Conservation (phyloP, 768 basidiomycete species). For the Xanthoconium purpureum region DNA sequence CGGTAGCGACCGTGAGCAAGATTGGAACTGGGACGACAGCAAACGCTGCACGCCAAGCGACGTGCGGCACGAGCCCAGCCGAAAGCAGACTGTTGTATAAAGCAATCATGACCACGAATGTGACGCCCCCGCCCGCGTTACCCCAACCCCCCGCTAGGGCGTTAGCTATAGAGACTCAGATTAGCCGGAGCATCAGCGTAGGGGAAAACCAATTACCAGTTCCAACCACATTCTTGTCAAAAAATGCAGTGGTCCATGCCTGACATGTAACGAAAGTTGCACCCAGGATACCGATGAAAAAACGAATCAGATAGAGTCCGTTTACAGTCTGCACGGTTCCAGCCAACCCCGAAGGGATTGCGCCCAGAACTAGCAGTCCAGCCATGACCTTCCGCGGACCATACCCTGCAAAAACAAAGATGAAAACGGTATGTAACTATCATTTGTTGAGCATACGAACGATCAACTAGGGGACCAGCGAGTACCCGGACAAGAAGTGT, state of each 20-base stretch:
- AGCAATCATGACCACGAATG: constrained; percentile 3
- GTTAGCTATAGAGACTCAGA: background rate
- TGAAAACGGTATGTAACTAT: background rate
- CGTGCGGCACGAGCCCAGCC: constrained; percentile 36
- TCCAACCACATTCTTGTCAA: constrained; percentile 48
- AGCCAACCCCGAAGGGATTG: constrained; percentile 6
- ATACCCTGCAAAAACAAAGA: background rate
- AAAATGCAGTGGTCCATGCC: constrained; percentile 60
- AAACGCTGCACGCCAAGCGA: constrained; percentile 56
- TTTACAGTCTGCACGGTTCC: constrained; percentile 37
- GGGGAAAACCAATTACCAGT: constrained; percentile 17
- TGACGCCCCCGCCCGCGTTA: constrained; percentile 1
- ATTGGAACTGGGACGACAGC: constrained; percentile 55
- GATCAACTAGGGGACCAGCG: constrained; percentile 51
- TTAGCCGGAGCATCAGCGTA: background rate
- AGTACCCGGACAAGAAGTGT: constrained; percentile 50
- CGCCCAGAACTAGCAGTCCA: constrained; percentile 2
- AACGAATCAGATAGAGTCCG: constrained; percentile 45
- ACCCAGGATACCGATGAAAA: constrained; percentile 61
- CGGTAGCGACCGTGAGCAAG: constrained; percentile 41
- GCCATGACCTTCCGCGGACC: constrained; percentile 8
- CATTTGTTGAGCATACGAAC: constrained; percentile 13
- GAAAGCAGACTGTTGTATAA: constrained; percentile 40
- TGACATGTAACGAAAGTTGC: constrained; percentile 61
- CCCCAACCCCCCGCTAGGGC: constrained; percentile 2